Base-by-base conservation (phyloP, 768 basidiomycete species). In the Mrakia frigida region DNA sequence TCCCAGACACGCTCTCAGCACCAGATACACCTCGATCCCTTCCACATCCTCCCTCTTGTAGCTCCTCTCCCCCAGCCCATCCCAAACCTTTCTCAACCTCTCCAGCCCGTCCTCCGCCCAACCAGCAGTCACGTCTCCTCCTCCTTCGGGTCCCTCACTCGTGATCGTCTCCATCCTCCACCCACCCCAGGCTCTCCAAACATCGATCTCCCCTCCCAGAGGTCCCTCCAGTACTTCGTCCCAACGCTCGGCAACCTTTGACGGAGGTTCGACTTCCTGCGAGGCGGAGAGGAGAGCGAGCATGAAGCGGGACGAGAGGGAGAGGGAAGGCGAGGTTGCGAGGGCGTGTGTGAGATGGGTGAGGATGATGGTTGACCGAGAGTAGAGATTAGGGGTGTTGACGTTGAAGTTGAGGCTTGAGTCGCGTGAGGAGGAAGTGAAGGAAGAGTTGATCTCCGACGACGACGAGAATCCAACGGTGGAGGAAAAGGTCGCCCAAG, bases 11-110 rank as follows among this genome's bases (percentile, higher is more conserved):
- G 80, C 80, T 33, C 84, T 78, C 6, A 84, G 78, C 68, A 85
- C 77, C 3, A 85, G 80, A 76, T 84, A 84, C n/a, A 85, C 75
- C 33, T 80, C 79, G 75, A 84, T 83, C 31, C 82, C 82, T 67
- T 84, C 84, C n/a, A 78, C 72, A 23, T 78, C 68, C 46, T 81
- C 80, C 14, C 78, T 79, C 31, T 74, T 72, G 31, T 50, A 52
- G 23, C 31, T 59, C 21, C 52, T 33, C 80, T 80, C 74, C 37
- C 35, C 35, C 10, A 3, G 80, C 81, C 28, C 69, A 74, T 43
- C 70, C 74, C 78, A 79, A 78, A 39, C 74, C 74, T 28, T 80
- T 60, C 68, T 69, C 56, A 76, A n/a, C 69, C 68, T 69, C 41
- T 46, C 43, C 33, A 76, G 37, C 37, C 75, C 76, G 23, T 77